phyloP scores from a whole-genome alignment of 768 basidiomycete genomes.

The Termitomyces titanicus region DNA sequence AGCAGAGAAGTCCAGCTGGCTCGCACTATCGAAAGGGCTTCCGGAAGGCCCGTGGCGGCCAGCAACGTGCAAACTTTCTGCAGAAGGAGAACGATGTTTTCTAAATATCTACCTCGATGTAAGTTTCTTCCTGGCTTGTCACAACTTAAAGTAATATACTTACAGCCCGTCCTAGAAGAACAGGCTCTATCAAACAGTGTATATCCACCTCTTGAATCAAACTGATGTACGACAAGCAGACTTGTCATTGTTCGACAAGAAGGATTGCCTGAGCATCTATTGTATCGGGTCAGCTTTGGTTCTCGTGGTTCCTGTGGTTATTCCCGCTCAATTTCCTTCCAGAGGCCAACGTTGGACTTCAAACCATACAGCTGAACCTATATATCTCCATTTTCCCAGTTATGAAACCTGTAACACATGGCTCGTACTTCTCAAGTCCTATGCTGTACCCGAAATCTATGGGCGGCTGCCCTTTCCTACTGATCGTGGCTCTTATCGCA shows the following conservation, averaged over 20 bases:
- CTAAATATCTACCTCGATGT: constrained; percentile 78
- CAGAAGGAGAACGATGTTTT: constrained; percentile 64
- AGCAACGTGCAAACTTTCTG: constrained; percentile 66
- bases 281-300: constrained; percentile 45
- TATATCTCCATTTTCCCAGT: constrained; percentile 72
- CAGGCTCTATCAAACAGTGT: constrained; percentile 69
- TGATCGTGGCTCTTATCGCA: constrained; percentile 77
- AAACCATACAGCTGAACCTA: constrained; percentile 49
- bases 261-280: constrained; percentile 72
- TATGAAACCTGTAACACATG: constrained; percentile 66
- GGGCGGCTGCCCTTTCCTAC: constrained; percentile 50
- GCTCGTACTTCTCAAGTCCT: constrained; percentile 77
- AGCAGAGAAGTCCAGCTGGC: constrained; percentile 73
- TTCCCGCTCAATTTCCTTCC: background rate
- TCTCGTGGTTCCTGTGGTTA: background rate
- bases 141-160: background rate
- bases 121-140: constrained; percentile 20
- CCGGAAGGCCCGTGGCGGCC: constrained; percentile 63
- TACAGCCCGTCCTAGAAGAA: constrained; percentile 51
- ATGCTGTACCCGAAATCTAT: constrained; percentile 77
- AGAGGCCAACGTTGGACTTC: constrained; percentile 64
- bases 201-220: constrained; percentile 68
- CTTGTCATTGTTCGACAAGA: constrained; percentile 70
- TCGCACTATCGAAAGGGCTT: constrained; percentile 50
- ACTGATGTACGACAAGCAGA: constrained; percentile 81